Evolutionary conservation across 176 grass and related monocot species (phyloP), one percentile per base, ranked within the genome.

Genomic region (Panicum miliaceum): DNA sequence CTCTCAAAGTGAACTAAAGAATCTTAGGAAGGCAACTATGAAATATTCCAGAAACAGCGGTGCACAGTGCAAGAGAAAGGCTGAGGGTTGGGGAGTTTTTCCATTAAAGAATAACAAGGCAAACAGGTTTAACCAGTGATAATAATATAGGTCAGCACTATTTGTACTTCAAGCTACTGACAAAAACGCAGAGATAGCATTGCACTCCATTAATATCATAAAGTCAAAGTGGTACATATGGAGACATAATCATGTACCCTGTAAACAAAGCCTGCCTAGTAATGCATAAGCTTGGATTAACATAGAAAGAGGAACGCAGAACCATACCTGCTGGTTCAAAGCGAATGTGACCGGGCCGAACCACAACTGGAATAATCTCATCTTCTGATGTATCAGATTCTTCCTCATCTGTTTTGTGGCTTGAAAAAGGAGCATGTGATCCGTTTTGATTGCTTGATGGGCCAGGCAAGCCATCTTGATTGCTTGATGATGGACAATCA

Each of bases 261-360:
- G 42, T 46, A 70, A 70, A 46, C 68, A 52, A 15, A 52, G 50
- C 38, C 11, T 11, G 2, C 42, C 40, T 27, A 23, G 67, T 41
- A 42, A 68, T 68, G 29, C 29, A 32, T 32, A 32, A 32, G 29
- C 29, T 32, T 32, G 29, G 29, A 41, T 43, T 69, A 43, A 69
- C 37, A 69, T 3, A 43, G 22, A 69, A 38, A 69, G 26, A 41
- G 5, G 38, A 13, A 15, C 25, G 75, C 23, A 85, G 58, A 87
- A 60, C 15, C 19, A 81, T 91, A 98, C 96, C 96, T 87, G 84
- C 78, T 74, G 85, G 72, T 37, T 92, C 96, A 85, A 98, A 98
- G n/a, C 93, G 93, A 84, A 98, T 98, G 70, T 98, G 87, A 85
- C 96, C 96, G 75, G 96, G 96, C 32, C 89, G 76, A 91, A 95